phyloP scores from a whole-genome alignment of 805 yeast species.

The Debaryomyces maramus region DNA sequence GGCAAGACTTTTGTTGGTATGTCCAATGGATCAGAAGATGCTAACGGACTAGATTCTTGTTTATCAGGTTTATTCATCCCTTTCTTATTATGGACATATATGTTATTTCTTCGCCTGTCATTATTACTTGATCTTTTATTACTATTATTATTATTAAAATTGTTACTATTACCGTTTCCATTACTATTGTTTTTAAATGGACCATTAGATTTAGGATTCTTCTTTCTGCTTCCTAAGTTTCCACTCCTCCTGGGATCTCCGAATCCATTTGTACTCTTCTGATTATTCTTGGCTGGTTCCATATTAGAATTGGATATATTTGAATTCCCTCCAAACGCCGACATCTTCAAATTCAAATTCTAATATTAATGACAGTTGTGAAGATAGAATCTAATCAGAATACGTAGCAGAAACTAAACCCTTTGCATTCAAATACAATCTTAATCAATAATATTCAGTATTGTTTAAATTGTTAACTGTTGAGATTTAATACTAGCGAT shows the following conservation, averaged over 20 bases:
- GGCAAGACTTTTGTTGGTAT: conserved; percentile 21
- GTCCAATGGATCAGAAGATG: conserved; percentile 13
- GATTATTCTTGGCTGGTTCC: conserved; percentile 6
- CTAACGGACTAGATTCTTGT: background rate
- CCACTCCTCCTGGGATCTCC: conserved; percentile 11
- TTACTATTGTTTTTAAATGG: background rate
- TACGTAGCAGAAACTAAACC: background rate
- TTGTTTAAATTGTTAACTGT: too few relatives aligned
- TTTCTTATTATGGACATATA: background rate
- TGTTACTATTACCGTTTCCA: conserved; percentile 2
- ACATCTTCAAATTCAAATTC: conserved; percentile 9
- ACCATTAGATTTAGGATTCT: conserved; percentile 5
- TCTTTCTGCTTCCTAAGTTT: conserved; percentile 6
- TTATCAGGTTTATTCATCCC: conserved; percentile 1
- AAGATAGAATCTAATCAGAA: background rate
- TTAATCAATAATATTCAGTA: too few relatives aligned
- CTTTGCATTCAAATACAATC: background rate
- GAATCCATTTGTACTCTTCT: conserved; percentile 10
- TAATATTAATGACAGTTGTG: background rate
- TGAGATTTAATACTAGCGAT: background rate
- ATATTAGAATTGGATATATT: conserved; percentile 7
- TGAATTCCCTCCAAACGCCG: conserved; percentile 18
- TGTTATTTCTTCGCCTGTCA: conserved; percentile 2
- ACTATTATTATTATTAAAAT: background rate
- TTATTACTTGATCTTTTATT: conserved; percentile 1